Evolutionary conservation across 2,329 filamentous ascomycete species (phyloP), one percentile per base, ranked within the genome.

Genomic region (Blastomyces gilchristii): DNA sequence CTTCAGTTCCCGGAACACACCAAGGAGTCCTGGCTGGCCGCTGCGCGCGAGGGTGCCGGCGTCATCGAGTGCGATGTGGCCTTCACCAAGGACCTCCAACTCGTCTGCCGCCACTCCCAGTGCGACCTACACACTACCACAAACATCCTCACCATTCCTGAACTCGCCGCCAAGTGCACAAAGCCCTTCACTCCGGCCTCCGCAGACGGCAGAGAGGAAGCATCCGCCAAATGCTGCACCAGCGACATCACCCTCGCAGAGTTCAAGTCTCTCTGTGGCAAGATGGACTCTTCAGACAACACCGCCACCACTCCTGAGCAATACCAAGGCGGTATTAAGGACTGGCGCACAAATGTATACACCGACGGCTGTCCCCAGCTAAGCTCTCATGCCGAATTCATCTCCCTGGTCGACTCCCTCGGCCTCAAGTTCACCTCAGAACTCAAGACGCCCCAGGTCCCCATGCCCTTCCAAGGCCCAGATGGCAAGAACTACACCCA

Each of bases 121-220:
- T 88, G 86, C 74, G 86, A 88, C 68, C 75, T 88, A 50, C 85
- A 88, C 76, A 85, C 83, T 28, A 88, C 86, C 9, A 88, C 86
- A 70, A 83, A 89, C 75, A 87, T 89, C 70, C 79, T 88, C 66
- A 72, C 79, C 58, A 78, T 81, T 59, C 83, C 86, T 12, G 81
- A 83, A 66, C 82, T 88, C 59, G 84, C 83, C 64, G 80, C 80
- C 62, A 88, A 88, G 75, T 88, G 86, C 75, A 83, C 81, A 2
- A 71, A 74, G 61, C 85, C 84, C 0, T 89, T 89, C 73, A 74
- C 72, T n/a, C 83, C 86, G 0, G 81, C 83, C 4, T 57, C 53
- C 9, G 72, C 73, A 18, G 75, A 79, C 65, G 82, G 80, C 61
- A 74, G 73, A 5, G 69, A 77, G 0, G 41, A 57, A 34, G 87